Conservation (phyloP, 2,329 filamentous ascomycete species). For the Xylariaceae sp. region DNA sequence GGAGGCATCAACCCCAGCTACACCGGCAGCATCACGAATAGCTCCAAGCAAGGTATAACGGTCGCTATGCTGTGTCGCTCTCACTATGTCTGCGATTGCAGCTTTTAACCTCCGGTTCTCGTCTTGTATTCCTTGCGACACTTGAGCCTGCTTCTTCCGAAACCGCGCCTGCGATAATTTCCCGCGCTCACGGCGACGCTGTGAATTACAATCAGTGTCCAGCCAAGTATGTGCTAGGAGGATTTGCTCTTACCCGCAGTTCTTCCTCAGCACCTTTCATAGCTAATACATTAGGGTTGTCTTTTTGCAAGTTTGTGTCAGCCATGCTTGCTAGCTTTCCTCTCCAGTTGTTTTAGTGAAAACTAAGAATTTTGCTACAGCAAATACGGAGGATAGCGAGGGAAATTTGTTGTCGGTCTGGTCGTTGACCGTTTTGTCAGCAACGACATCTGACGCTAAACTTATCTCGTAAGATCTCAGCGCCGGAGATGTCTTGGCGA, state of each 20-base stretch:
- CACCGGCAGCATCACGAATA: slow-evolving; percentile 31
- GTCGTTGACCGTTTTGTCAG: too few relatives aligned
- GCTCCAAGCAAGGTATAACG: slow-evolving; percentile 27
- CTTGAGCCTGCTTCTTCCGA: slow-evolving; percentile 39
- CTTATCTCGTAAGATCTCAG: not conserved
- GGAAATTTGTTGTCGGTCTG: too few relatives aligned
- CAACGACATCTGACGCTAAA: not conserved
- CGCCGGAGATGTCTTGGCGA: not conserved
- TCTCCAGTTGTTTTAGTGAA: too few relatives aligned
- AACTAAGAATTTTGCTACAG: too few relatives aligned
- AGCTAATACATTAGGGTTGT: not conserved
- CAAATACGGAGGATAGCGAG: too few relatives aligned
- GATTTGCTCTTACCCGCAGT: slow-evolving; percentile 7
- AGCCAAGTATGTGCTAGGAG: too few relatives aligned
- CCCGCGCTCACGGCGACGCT: slow-evolving; percentile 44
- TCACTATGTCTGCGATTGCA: slow-evolving; percentile 33
- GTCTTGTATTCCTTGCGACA: slow-evolving; percentile 23
- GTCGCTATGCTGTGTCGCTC: slow-evolving; percentile 21
- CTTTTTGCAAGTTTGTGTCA: not conserved
- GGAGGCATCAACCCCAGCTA: slow-evolving; percentile 26
- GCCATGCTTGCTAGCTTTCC: not conserved
- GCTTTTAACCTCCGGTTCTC: slow-evolving; percentile 35
- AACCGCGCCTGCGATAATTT: slow-evolving; percentile 42
- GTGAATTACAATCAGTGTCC: not conserved
- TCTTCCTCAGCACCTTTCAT: slow-evolving; percentile 16